Conservation (phyloP, 2,329 filamentous ascomycete species). For the Monosporascus ibericus region DNA sequence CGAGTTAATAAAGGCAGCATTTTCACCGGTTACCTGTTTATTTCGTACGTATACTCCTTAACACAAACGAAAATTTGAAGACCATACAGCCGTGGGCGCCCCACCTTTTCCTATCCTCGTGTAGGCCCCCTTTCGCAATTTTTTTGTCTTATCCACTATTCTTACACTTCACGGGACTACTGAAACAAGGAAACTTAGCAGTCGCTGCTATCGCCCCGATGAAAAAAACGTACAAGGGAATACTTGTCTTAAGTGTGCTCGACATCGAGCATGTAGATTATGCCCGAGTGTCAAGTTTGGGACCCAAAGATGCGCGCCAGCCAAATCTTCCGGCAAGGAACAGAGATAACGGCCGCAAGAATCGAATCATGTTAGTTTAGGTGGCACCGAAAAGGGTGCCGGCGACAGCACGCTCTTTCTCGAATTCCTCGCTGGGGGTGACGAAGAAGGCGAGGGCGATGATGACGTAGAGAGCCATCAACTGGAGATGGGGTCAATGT, state of each 20-base stretch:
- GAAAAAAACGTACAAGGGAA: neutral
- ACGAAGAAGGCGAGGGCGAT: constrained; percentile 57
- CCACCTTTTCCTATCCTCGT: neutral
- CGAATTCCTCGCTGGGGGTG: constrained; percentile 43
- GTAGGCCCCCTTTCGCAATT: neutral
- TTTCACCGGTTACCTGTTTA: neutral
- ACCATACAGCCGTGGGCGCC: neutral
- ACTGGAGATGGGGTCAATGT: constrained; percentile 20
- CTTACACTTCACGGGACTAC: neutral
- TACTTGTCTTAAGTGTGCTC: too few species aligned
- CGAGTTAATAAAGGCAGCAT: too few species aligned
- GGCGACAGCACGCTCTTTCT: constrained; percentile 23
- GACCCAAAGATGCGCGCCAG: neutral
- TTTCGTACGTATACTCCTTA: neutral
- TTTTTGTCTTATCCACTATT: neutral
- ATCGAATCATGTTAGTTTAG: constrained; percentile 1
- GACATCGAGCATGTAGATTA: too few species aligned
- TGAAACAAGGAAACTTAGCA: neutral
- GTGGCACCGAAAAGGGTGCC: constrained; percentile 6
- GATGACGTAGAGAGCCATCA: constrained; percentile 49
- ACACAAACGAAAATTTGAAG: neutral
- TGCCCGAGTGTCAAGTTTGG: neutral
- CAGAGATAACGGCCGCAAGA: neutral
- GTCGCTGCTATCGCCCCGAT: neutral
- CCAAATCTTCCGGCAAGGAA: too few species aligned